Base-by-base conservation (phyloP, 1,139 yeast genomes). In the Eremothecium cymbalariae region DNA sequence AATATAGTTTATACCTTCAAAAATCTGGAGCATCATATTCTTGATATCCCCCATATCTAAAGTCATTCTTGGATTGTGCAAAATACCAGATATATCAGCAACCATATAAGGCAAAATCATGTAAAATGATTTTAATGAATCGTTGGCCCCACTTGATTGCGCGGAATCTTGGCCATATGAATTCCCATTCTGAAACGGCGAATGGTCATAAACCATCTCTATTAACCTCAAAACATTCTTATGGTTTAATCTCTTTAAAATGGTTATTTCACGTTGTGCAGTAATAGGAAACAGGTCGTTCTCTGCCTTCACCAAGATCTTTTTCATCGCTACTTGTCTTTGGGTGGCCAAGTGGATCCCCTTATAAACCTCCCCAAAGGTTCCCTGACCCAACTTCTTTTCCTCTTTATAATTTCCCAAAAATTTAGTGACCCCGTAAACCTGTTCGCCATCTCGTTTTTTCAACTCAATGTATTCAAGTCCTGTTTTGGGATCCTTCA, bases 251-350 rank as follows among this genome's bases (percentile, higher is more conserved):
- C 70, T 69, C 55, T 84, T 85, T 55, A 93, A 65, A 14, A 88
- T 85, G 14, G 83, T 74, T 42, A 90, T 86, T 53, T 93, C 99
- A 44, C 99, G 69, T 60, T 88, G 72, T 4, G 98, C 96, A 0
- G 98, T 93, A 16, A 93, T 78, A 1, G 99, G 98, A 55, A 90
- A 86, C 21, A 95, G 90, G 48, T 86, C 95, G 49, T 82, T 84
- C 31, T 82, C 85, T 36, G 83, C 81, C 51, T 83, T 90, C 44
- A 83, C 73, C 15, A 88, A 65, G 32, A 90, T 73, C 53, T 82
- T 84, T 57, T 93, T 93, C 48, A 93, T 65, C 2, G 96, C 96
- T 14, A 86, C 96, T 16, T 74, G 63, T 38, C 72, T 66, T 12
- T 71, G 65, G 1, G 74, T 58, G 11, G 61, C 59, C 28, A 60